These are phyloP conservation scores for Ogataea corticis DNA, from an alignment of 805 yeast genomes.

Conservation along the genomic window DNA sequence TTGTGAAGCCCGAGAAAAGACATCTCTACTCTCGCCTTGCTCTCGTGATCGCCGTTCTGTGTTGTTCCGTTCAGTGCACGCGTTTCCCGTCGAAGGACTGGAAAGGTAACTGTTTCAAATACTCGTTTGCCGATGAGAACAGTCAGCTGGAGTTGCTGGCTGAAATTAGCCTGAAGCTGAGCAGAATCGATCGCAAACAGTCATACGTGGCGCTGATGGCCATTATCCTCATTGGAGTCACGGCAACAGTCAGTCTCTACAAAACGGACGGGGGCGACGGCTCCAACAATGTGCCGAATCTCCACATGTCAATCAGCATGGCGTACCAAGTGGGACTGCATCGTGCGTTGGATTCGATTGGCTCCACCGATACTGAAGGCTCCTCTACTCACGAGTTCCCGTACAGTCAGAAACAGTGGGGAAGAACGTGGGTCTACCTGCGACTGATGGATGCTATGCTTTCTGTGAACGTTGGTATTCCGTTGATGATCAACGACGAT, in stretches of 20 bases:
- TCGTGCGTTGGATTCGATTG: constrained; percentile 14
- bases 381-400: constrained; percentile 1
- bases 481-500: constrained; percentile 23
- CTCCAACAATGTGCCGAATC: constrained; percentile 14
- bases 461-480: constrained; percentile 21
- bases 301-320: constrained; percentile 12
- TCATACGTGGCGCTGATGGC: constrained; percentile 17
- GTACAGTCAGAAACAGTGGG: constrained; percentile 8
- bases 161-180: constrained; percentile 10
- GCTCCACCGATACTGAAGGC: constrained; percentile 3
- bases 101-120: neutral
- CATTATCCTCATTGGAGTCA: constrained; percentile 11
- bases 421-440: constrained; percentile 19
- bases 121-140: constrained; percentile 5
- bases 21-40: constrained; percentile 19
- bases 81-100: neutral
- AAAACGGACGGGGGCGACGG: constrained; percentile 22
- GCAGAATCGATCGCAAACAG: constrained; percentile 18
- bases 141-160: constrained; percentile 6
- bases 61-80: constrained; percentile 9
- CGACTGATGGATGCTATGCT: constrained; percentile 20
- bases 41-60: constrained; percentile 17
- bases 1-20: constrained; percentile 10
- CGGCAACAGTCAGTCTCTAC: constrained; percentile 4
- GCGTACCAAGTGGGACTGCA: constrained; percentile 26